Base-by-base conservation (phyloP, 768 basidiomycete species). In the Tylopilus plumbeoviolaceoides region DNA sequence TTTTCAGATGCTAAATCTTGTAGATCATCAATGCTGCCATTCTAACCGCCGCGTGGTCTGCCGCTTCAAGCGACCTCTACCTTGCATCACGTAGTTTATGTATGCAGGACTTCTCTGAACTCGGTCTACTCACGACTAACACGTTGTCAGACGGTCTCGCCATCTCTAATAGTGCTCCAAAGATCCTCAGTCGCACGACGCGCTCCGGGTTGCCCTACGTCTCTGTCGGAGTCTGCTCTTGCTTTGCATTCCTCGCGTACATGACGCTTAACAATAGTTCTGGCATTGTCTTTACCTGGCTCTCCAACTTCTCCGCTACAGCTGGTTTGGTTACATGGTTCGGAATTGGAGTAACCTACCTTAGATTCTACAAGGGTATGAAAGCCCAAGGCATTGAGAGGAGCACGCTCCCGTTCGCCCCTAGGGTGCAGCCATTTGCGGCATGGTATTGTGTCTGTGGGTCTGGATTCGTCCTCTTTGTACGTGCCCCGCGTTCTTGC, bases 81-180 rank as follows among this genome's bases (percentile, higher is more conserved):
- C 65, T 69, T 20, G 56, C 69, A 15, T 74, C 73, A 7, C 67
- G 75, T 25, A 70, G 71, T 36, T 56, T 76, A 33, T 75, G 73
- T 72, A 57, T 0, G 63, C 18, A 31, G 2, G 18, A 9, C 38
- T 25, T 23, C n/a, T 15, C 17, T 11, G 17, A 27, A 14, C 9
- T 5, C 12, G 52, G 12, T 30, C 5, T 36, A 28, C 9, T 2
- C 33, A 20, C 1, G 1, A 15, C 39, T 52, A 1, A 53, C 70
- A 2, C 66, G n/a, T 53, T 25, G 63, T 1, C 71, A 84, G 57
- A 84, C 59, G 78, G 79, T 57, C 74, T 85, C 5, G 76, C 83
- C 7, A 56, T 75, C 47, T 73, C 74, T 17, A 76, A 78, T 1
- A 76, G 79, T 50, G 81, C 83, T 0, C 84, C 84, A 0, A 72